Base-by-base conservation (phyloP, 129 eudicot genomes). In the Helianthus annuus region DNA sequence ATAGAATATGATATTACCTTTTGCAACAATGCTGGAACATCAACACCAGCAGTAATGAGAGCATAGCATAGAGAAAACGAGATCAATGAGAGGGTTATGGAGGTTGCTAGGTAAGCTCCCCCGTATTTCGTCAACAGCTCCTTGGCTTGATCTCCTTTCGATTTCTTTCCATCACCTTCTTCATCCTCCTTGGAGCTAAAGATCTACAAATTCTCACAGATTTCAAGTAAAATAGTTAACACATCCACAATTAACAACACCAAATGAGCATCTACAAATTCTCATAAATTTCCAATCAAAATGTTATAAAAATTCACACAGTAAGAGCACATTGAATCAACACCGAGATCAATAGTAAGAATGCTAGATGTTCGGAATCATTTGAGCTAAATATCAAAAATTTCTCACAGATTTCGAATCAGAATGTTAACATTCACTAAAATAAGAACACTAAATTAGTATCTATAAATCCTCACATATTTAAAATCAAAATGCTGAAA, bases 91-190 rank as follows among this genome's bases (percentile, higher is more conserved):
- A 95, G 97, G n/a, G 99, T 95, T 27, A 90, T 90, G 62, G 99
- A 95, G 56, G 99, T 95, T 40, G 97, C 99, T 73, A 95, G 82
- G 72, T 95, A 90, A 6, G 99, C 99, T 69, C 99, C 99, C 54
- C 99, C 99, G 62, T 95, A 95, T 83, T 95, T 95, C 24, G 97
- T 71, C 67, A 95, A 72, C 14, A 95, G 88, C 76, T 95, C 99
- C 74, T 95, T 95, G 5, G 97, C 99, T 85, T 90, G 89, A 56
- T 86, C 91, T 17, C 94, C 89, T 70, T 90, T 95, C 6, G 99
- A 84, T 83, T 90, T 89, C 57, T 73, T 79, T 44, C 52, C 82
- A 13, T 63, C 14, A 3, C 27, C 68, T 10, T 39, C 68, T 12
- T 68, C 85, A 0, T 79, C 94, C 40, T 81, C 96, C 70, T 94